Base-by-base conservation (phyloP, 345 rosid genomes). In the Acer yangbiense region DNA sequence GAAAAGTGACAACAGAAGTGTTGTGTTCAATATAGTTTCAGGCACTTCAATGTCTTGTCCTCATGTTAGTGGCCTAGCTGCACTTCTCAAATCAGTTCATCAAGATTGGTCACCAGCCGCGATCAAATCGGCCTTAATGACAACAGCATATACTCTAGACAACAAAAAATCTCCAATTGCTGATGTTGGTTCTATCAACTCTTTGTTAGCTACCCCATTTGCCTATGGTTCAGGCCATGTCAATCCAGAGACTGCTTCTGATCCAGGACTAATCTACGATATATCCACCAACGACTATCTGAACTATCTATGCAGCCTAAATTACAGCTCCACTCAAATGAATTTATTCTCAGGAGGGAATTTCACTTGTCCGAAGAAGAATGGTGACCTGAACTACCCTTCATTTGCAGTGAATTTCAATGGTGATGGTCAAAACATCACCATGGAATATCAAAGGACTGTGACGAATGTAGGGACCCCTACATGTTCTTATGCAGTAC, bases 1-100 rank as follows among this genome's bases (percentile, higher is more conserved):
- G 32, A 64, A 68, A 50, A 79, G 76, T 1, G 98, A 94, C 69
- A 83, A 85, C 7, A 88, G 98, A 70, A 81, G 89, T 0, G 94
- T 90, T 29, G 21, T 75, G 1, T 91, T 90, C 89, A 91, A 93
- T 75, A 79, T 95, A 46, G 67, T 85, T 27, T 93, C 98, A 1
- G 98, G 98, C 52, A 95, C 98, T 2, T 95, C 98, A 9, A 94
- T 94, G 98, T 83, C 97, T 1, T 93, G 97, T 72, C 97, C 98
- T 1, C 98, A 94, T 73, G 80, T 90, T 10, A 87, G 90, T 66
- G 98, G 98, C 77, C 77, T 94, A 6, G 98, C 95, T 16, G 88
- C 92, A 21, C 79, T 93, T 1, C 84, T 93, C 21, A 93, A 86
- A 77, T 89, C 97, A 3, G 89, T 77, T 32, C 97, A 89, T 75